Percentiles rank a stretch among this genome's conserved stretches.
These are phyloP conservation scores for Pyronema domesticum DNA, from an alignment of 495 filamentous ascomycete genomes.

Conservation along the genomic window DNA sequence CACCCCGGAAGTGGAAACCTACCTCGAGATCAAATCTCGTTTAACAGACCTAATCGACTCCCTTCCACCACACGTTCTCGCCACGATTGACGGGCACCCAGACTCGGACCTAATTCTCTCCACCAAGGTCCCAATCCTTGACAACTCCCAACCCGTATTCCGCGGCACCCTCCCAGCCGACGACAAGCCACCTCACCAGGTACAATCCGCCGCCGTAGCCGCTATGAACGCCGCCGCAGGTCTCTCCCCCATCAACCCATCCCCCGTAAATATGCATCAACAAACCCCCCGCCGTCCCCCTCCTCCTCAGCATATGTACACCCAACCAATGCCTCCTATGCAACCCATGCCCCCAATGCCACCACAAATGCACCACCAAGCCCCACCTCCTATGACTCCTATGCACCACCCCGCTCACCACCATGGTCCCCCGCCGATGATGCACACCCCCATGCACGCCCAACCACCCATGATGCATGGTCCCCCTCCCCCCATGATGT, in stretches of 20 bases:
- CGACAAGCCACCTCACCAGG: conserved; percentile 4
- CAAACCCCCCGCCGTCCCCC: background rate
- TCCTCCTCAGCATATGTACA: conserved; percentile 5
- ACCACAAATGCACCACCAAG: conserved; percentile 4
- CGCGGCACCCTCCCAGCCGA: conserved; percentile 31
- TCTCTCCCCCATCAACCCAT: conserved; percentile 11
- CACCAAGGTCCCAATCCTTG: conserved; percentile 35
- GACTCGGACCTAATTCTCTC: conserved; percentile 46
- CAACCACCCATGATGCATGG: no score
- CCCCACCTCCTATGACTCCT: conserved; percentile 2
- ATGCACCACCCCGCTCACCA: conserved; percentile 12
- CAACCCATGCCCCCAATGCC: no score
- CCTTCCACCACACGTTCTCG: conserved; percentile 48
- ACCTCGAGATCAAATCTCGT: conserved; percentile 41
- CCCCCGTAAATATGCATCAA: conserved; percentile 17
- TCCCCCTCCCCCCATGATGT: no score
- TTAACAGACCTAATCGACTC: conserved; percentile 40
- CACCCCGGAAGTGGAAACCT: conserved; percentile 37
- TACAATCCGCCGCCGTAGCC: conserved; percentile 11
- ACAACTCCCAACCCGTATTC: conserved; percentile 34
- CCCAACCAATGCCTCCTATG: background rate
- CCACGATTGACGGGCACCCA: conserved; percentile 50
- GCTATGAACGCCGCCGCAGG: conserved; percentile 21
- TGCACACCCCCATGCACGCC: conserved; percentile 6
- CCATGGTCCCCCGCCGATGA: conserved; percentile 4